Evolutionary conservation across 2,329 filamentous ascomycete species (phyloP).

Genomic region (Septoria petroselini): DNA sequence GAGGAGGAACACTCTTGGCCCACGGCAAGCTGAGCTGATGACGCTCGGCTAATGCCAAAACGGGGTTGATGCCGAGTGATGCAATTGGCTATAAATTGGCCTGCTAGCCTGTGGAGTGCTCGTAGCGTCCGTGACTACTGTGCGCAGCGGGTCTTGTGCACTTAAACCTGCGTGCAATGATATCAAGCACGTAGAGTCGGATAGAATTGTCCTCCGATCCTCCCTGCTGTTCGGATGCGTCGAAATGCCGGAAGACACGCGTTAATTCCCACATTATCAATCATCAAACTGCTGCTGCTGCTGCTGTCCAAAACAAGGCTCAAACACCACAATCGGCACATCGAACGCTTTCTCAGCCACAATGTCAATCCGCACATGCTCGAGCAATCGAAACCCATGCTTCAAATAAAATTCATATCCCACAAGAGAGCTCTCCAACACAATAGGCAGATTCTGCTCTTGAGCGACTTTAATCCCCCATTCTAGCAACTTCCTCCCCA

Average conservation of each 20-base stretch:
- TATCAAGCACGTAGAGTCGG: too few species aligned
- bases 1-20: too few species aligned
- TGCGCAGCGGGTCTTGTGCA: too few species aligned
- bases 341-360: slow-evolving; percentile 26
- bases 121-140: too few species aligned
- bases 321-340: slow-evolving; percentile 22
- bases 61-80: too few species aligned
- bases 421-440: slow-evolving; percentile 21
- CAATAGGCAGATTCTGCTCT: slow-evolving; percentile 14
- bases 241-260: not conserved
- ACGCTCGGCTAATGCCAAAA: too few species aligned
- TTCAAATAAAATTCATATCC: slow-evolving; percentile 27
- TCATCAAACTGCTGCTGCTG: not conserved
- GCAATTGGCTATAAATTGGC: too few species aligned
- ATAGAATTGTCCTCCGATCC: too few species aligned
- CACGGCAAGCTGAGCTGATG: too few species aligned
- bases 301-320: slow-evolving; percentile 11
- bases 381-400: slow-evolving; percentile 21
- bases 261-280: too few species aligned
- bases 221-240: not conserved
- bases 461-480: slow-evolving; percentile 22
- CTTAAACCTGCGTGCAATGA: too few species aligned
- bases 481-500: slow-evolving; percentile 21
- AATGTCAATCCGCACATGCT: slow-evolving; percentile 18
- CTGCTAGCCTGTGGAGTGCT: too few species aligned